These are phyloP conservation scores for Picochlorum costavermella DNA, from an alignment of 139 green algal genomes.

Conservation along the genomic window DNA sequence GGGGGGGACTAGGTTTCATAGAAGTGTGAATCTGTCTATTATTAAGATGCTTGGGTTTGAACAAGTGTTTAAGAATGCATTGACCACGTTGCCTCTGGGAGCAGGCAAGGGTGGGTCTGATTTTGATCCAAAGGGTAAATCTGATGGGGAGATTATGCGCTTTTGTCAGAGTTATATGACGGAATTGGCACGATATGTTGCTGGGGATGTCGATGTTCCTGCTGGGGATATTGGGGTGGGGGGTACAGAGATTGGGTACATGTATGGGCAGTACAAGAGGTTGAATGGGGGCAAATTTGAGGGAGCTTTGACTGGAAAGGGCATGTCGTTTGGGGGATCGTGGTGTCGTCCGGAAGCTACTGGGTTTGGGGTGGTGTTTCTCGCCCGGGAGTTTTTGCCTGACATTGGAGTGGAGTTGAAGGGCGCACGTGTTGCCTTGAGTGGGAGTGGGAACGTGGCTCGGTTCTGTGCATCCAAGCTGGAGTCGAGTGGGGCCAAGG, in stretches of 20 bases:
- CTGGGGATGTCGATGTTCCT: conserved; percentile 58
- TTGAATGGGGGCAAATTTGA: conserved; percentile 43
- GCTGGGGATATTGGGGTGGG: conserved; percentile 79
- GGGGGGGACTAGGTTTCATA: conserved; percentile 73
- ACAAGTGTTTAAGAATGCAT: conserved; percentile 68
- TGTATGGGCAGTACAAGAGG: conserved; percentile 84
- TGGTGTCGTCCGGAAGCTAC: conserved; percentile 75
- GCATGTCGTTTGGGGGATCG: conserved; percentile 58
- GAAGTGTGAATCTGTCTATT: conserved; percentile 63
- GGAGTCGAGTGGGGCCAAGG: conserved; percentile 33
- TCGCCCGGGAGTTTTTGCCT: conserved; percentile 44
- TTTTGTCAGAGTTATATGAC: conserved; percentile 78
- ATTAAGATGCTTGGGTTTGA: conserved; percentile 73
- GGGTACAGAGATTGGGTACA: conserved; percentile 62
- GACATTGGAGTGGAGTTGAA: conserved; percentile 20
- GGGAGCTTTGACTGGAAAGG: conserved; percentile 68
- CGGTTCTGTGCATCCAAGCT: conserved; percentile 16
- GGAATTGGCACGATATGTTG: conserved; percentile 49
- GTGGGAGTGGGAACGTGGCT: conserved; percentile 46
- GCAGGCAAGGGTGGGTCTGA: conserved; percentile 72
- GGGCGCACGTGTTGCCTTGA: conserved; percentile 25
- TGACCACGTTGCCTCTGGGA: conserved; percentile 75
- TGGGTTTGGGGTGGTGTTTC: conserved; percentile 74
- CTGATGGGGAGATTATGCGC: conserved; percentile 47
- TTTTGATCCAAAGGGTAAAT: conserved; percentile 75